These are phyloP conservation scores for Aspergillus viridinutans DNA, from an alignment of 2,329 filamentous ascomycete species.

Conservation along the genomic window DNA sequence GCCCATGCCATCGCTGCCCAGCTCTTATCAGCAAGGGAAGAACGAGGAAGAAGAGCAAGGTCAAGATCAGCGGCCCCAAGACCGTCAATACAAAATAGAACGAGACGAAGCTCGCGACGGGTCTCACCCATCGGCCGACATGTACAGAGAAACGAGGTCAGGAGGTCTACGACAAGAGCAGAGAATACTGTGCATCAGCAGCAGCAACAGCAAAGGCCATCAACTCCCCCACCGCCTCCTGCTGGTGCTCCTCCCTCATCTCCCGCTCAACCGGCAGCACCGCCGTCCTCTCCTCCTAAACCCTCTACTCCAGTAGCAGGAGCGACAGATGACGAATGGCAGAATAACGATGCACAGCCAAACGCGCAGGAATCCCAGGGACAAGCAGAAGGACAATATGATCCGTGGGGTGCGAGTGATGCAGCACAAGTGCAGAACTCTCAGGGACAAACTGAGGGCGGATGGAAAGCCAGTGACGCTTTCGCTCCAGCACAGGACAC, in stretches of 20 bases:
- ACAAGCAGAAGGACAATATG: not conserved
- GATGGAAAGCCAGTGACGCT: not conserved
- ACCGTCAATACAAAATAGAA: not conserved
- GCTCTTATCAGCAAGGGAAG: not conserved
- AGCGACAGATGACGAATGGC: not conserved
- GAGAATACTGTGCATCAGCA: not conserved
- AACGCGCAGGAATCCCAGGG: not conserved
- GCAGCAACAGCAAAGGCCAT: not conserved
- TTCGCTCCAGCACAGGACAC: not conserved
- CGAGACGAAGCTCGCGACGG: not conserved
- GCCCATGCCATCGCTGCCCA: not conserved
- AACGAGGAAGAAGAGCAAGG: not conserved
- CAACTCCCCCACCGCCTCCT: not conserved
- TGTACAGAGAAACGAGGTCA: not conserved
- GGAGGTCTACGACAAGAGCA: not conserved
- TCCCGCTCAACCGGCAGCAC: not conserved
- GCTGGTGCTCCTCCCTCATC: not conserved
- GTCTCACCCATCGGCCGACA: not conserved
- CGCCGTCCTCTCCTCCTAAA: not conserved
- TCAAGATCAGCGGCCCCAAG: not conserved
- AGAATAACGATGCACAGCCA: not conserved
- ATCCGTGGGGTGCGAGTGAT: not conserved
- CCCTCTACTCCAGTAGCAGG: not conserved
- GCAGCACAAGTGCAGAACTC: not conserved
- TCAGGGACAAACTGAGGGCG: not conserved